phyloP scores from a whole-genome alignment of 352 stramenopile genomes.

The Pythium insidiosum region DNA sequence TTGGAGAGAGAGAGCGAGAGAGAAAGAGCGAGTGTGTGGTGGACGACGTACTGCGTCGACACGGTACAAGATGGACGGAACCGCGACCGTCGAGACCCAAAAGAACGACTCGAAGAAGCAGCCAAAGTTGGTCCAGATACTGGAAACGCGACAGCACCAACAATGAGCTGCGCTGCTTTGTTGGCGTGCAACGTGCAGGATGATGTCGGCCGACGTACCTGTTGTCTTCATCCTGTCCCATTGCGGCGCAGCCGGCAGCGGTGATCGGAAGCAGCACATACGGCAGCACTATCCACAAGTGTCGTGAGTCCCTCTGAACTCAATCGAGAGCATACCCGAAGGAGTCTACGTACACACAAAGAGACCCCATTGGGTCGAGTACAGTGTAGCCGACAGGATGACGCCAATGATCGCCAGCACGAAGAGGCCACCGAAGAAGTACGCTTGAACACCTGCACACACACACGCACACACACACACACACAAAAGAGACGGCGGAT shows the following conservation, averaged over 20 bases:
- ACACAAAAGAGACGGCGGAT: too few species aligned
- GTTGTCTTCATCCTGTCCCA: slow-evolving; percentile 43
- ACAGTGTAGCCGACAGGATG: slow-evolving; percentile 47
- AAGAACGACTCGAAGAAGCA: slow-evolving; percentile 73
- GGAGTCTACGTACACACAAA: slow-evolving; percentile 59
- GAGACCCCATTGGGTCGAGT: slow-evolving; percentile 51
- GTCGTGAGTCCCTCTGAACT: neutral
- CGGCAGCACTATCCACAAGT: slow-evolving; percentile 31
- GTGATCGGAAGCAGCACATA: slow-evolving; percentile 61
- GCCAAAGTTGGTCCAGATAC: slow-evolving; percentile 51
- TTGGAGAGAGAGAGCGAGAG: neutral
- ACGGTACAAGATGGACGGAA: slow-evolving; percentile 56
- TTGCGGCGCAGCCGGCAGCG: slow-evolving; percentile 36
- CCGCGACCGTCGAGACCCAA: slow-evolving; percentile 52
- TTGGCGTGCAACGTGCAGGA: too few species aligned
- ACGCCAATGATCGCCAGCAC: slow-evolving; percentile 46
- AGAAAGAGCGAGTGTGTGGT: too few species aligned
- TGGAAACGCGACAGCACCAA: too few species aligned
- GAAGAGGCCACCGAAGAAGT: slow-evolving; percentile 36
- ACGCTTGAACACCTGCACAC: slow-evolving; percentile 25
- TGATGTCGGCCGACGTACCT: too few species aligned
- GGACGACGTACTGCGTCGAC: slow-evolving; percentile 46
- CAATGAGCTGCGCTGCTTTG: too few species aligned
- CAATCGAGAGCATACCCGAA: too few species aligned
- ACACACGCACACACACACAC: neutral